Base-by-base conservation (phyloP, 805 yeast species). In the Candida jianshihensis region DNA sequence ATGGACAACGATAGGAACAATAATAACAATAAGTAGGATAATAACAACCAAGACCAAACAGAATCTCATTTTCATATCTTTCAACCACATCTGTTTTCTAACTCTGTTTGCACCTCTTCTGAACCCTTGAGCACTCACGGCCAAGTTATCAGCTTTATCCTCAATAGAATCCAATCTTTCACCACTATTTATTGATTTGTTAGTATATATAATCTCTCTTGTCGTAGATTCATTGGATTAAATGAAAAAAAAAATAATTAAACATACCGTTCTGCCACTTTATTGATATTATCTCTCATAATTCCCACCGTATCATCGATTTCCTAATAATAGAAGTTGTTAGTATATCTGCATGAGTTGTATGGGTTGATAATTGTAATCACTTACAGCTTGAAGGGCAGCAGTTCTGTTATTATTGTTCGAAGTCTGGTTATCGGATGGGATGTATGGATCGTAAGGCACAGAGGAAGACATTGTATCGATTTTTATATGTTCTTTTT, bases 31-130 rank as follows among this genome's bases (percentile, higher is more conserved):
- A 39, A 90, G 64, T 48, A 90, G 64, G 36, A 89, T 77, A 54
- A 90, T 78, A 36, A 92, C 79, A 20, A 81, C 83, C 33, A 81
- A 77, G 41, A 89, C 81, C 39, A 85, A 64, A 63, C 97, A 90
- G 70, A 89, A 67, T 62, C 95, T 81, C 90, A 92, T 83, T 69
- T 92, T 92, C 76, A 92, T 73, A 60, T 90, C 96, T 63, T 92
- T 90, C 84, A 95, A 85, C 97, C 97, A 90, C 97, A 90, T 90
- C 57, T 89, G 95, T 63, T 89, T 90, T 65, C 98, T 84, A 33
- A 90, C 97, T 52, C 95, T 80, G 66, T 90, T 90, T 41, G 98
- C 97, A 28, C 96, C 95, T 59, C 95, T 76, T 59, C 94, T 86
- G 69, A 92, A 90, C 26, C 95, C 92, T 50, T 86, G 90, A 9